Base-by-base conservation (phyloP, 1,284 basidiomycete genomes). In the Leucoagaricus sp. region DNA sequence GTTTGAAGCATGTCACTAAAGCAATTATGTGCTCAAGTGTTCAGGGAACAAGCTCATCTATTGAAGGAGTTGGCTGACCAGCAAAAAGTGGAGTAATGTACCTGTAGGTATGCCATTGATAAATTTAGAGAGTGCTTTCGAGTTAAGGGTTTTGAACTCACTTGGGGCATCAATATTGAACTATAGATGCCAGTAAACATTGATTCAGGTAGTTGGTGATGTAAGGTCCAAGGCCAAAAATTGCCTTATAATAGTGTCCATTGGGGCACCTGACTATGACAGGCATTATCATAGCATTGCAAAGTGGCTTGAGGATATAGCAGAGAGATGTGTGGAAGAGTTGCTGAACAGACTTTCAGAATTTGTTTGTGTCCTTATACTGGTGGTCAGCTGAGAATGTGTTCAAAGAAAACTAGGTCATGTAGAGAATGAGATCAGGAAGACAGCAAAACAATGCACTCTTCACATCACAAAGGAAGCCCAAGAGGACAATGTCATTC, bases 401-500 rank as follows among this genome's bases (percentile, higher is more conserved):
- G n/a, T n/a, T n/a, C n/a, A n/a, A n/a, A n/a, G n/a, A n/a, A n/a
- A n/a, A n/a, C n/a, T n/a, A n/a, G n/a, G n/a, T n/a, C n/a, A n/a
- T n/a, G n/a, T n/a, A n/a, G n/a, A n/a, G 5, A 40, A 7, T 40
- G 5, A 15, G 5, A 40, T 40, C 13, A 40, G 19, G 5, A 40
- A 15, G 5, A 15, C 15, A 40, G 19, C 5, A 6, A 40, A 40
- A 6, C 19, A 19, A 13, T 19, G 6, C 5, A 40, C 38, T 40
- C 12, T 40, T 40, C 6, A 13, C 6, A 13, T 40, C 38, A 15
- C 19, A 4, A 13, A 40, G 38, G 38, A 40, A 40, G 6, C 38
- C 38, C 5, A 40, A 4, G 38, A 40, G 38, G 0, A 55, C 56
- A 0, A 73, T 55, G 0, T 60, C 66, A 59, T 69, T 64, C 0